Conservation (phyloP, 768 basidiomycete species). For the Pleurotus salmoneostramineus region DNA sequence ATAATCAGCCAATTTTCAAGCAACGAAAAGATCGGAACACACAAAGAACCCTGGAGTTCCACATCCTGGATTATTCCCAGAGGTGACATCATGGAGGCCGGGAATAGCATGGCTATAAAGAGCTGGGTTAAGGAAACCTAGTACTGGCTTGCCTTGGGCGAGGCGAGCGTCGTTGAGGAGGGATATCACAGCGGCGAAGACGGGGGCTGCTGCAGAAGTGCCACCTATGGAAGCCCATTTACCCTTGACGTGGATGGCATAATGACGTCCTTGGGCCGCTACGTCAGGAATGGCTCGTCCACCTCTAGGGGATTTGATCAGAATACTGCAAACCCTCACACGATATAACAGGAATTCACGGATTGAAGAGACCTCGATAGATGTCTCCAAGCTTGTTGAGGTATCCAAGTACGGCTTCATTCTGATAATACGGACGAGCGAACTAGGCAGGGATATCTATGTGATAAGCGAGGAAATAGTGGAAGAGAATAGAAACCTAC, state of each 20-base stretch:
- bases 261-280: conserved; percentile 20
- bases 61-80: conserved; percentile 39
- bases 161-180: conserved; percentile 26
- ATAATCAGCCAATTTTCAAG: neutral
- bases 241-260: conserved; percentile 18
- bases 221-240: conserved; percentile 15
- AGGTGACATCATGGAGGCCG: conserved; percentile 20
- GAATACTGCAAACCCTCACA: neutral
- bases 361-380: conserved; percentile 22
- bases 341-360: conserved; percentile 1
- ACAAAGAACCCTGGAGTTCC: conserved; percentile 34
- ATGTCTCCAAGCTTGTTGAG: conserved; percentile 19
- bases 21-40: neutral
- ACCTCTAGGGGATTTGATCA: conserved; percentile 4
- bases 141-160: conserved; percentile 9
- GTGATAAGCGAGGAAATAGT: neutral
- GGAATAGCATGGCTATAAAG: conserved; percentile 13
- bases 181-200: conserved; percentile 24
- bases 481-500: conserved; percentile 36
- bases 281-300: conserved; percentile 25
- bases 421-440: conserved; percentile 28
- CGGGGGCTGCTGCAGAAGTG: conserved; percentile 22
- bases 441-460: conserved; percentile 10
- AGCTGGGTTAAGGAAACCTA: conserved; percentile 21
- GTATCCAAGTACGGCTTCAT: conserved; percentile 22